Base-by-base conservation (phyloP, 345 rosid genomes). In the Turnera subulata region DNA sequence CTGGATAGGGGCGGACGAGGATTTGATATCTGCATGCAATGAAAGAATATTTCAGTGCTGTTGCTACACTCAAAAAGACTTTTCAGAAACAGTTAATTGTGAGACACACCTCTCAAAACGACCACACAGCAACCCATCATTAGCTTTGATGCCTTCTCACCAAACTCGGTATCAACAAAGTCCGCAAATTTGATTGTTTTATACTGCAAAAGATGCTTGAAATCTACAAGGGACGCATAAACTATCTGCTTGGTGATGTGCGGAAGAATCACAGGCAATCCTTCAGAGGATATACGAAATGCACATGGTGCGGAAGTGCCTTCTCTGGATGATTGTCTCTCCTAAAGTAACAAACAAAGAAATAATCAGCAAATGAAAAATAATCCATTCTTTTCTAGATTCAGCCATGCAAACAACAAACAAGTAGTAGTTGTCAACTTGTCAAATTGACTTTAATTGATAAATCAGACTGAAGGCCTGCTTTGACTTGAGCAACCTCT, bases 261-360 rank as follows among this genome's bases (percentile, higher is more conserved):
- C 4, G 97, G 96, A 62, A 93, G 97, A 75, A 87, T 80, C 64
- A 85, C 78, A 0, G 92, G 92, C 71, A 93, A 74, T 32, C 99
- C 96, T 59, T 93, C 99, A 21, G 97, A 93, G 4, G 99, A 87
- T 82, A 93, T 89, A 46, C 97, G 82, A 64, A 89, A 93, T 50
- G 77, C 44, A 76, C 99, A 93, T 55, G 87, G 83, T 11, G 80
- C 81, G 29, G 81, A 47, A 58, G 76, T 73, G 46, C 92, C 96
- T 73, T 82, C 97, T 63, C 76, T 81, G 26, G 97, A 77, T n/a
- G 97, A 65, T 74, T 93, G 99, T 23, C 92, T 81, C 76, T 87
- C 97, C 96, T 93, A 35, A 5, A 56, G 12, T 26, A 24, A 32
- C 10, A 32, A 37, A 16, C 4, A 57, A 13, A 16, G 15, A 17